Evolutionary conservation across 352 stramenopile species (phyloP).

Genomic region (Blastocystis sp.): DNA sequence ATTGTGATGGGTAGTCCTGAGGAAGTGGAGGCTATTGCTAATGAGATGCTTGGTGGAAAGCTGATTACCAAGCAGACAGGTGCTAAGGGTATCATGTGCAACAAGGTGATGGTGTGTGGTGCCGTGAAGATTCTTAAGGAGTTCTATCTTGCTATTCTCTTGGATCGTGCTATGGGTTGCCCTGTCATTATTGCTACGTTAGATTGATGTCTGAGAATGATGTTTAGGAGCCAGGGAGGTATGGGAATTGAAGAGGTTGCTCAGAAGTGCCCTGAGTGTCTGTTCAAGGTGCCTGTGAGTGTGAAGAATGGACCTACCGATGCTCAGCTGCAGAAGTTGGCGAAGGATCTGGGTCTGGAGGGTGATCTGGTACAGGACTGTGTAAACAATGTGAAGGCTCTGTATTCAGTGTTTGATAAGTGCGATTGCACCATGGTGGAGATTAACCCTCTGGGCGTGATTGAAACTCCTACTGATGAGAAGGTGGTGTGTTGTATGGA

Average conservation of each 20-base stretch:
- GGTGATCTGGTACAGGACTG: conserved; percentile 64
- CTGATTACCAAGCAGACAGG: conserved; percentile 69
- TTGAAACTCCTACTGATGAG: conserved; percentile 72
- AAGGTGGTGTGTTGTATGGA: conserved; percentile 85
- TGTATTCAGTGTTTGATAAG: conserved; percentile 91
- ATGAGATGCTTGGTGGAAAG: conserved; percentile 65
- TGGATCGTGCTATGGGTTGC: conserved; percentile 87
- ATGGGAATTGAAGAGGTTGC: conserved; percentile 92
- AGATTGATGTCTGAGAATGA: neutral
- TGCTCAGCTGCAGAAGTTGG: conserved; percentile 73
- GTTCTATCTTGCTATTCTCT: conserved; percentile 96
- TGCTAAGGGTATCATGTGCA: conserved; percentile 65
- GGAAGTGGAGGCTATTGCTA: conserved; percentile 64
- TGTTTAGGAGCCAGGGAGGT: conserved; percentile 73
- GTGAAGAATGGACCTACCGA: conserved; percentile 82
- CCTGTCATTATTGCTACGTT: conserved; percentile 87
- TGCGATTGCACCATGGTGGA: conserved; percentile 84
- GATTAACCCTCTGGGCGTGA: conserved; percentile 90
- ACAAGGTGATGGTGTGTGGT: conserved; percentile 76
- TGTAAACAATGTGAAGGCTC: conserved; percentile 67
- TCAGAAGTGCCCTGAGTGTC: conserved; percentile 80
- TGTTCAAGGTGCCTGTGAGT: conserved; percentile 84
- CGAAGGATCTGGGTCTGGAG: conserved; percentile 71
- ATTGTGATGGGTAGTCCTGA: conserved; percentile 24
- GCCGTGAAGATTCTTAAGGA: conserved; percentile 85